Evolutionary conservation across 2,329 filamentous ascomycete genomes (phyloP), one percentile per base, ranked within the genome.

Genomic region (Chrysoporthe austroafricana): DNA sequence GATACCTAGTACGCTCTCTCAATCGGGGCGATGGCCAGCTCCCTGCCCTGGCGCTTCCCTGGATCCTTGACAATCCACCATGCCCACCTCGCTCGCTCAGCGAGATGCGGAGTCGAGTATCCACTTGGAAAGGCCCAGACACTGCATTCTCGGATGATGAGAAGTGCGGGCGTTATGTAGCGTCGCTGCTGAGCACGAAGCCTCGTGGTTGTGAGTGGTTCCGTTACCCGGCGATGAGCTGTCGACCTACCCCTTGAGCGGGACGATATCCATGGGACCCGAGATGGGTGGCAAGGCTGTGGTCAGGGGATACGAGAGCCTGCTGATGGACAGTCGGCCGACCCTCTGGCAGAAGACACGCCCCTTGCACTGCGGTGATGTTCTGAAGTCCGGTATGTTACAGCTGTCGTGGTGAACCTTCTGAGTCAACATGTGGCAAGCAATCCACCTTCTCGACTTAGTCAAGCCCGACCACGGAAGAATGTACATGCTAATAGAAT

Each of bases 91-190:
- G 66, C 66, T 69, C 65, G 68, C 65, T 68, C 50, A 67, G 68
- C 65, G 68, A 69, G 68, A 69, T 67, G 68, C 68, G 68, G 68
- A 69, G 68, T 67, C 67, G 26, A 65, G 65, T 52, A 59, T 62
- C 68, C 68, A 69, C 68, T 65, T 68, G 58, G 68, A 68, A 65
- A 65, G 68, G 68, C 68, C 68, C 68, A 69, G 68, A 69, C 68
- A 68, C 65, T 64, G 58, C 56, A 58, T 56, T 60, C 63, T 68
- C 62, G 66, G 62, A 64, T 62, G 68, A 67, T 57, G 42, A 34
- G 46, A 3, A 61, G 66, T 63, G 58, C 54, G 32, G 39, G 60
- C 7, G 13, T 34, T 50, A 18, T 32, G 18, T 52, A 42, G 34
- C 26, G 26, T 26, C 26, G 26, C 14, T 48, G 26, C 34, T n/a